Conservation (phyloP, 768 basidiomycete species). For the Lactifluus rugatus region DNA sequence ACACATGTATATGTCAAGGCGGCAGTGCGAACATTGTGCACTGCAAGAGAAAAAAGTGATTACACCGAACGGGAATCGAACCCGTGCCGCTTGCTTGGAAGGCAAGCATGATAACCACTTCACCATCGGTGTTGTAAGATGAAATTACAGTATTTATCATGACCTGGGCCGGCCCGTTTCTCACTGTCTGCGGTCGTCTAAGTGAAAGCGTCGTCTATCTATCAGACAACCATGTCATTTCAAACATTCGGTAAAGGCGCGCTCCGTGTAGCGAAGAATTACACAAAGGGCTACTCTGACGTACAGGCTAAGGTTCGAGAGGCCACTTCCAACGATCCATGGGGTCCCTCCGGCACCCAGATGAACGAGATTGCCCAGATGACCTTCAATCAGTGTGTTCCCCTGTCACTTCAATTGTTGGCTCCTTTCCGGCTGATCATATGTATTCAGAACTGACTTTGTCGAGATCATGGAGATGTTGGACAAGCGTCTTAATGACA, state of each 20-base stretch:
- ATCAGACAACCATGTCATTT: conserved; percentile 35
- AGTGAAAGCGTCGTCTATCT: neutral
- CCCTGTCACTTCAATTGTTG: neutral
- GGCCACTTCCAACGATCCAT: conserved; percentile 95
- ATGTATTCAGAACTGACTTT: conserved; percentile 67
- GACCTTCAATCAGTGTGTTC: conserved; percentile 88
- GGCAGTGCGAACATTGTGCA: neutral
- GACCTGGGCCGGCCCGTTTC: neutral
- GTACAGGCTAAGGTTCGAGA: conserved; percentile 92
- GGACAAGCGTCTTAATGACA: conserved; percentile 96
- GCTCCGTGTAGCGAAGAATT: conserved; percentile 86
- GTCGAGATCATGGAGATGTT: conserved; percentile 99
- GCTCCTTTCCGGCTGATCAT: neutral
- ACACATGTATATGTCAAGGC: neutral
- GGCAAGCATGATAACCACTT: conserved; percentile 31
- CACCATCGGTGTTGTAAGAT: conserved; percentile 20
- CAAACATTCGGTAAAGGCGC: conserved; percentile 81
- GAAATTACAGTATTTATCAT: neutral
- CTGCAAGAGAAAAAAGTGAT: neutral
- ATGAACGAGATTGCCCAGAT: conserved; percentile 99
- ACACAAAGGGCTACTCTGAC: conserved; percentile 93
- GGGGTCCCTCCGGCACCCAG: conserved; percentile 95
- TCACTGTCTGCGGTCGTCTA: too few species aligned
- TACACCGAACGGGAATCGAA: conserved; percentile 26
- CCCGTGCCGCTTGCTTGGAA: conserved; percentile 29